Evolutionary conservation across 192 early-diverging fungal genomes (phyloP).

Genomic region (Thamnidium elegans): DNA sequence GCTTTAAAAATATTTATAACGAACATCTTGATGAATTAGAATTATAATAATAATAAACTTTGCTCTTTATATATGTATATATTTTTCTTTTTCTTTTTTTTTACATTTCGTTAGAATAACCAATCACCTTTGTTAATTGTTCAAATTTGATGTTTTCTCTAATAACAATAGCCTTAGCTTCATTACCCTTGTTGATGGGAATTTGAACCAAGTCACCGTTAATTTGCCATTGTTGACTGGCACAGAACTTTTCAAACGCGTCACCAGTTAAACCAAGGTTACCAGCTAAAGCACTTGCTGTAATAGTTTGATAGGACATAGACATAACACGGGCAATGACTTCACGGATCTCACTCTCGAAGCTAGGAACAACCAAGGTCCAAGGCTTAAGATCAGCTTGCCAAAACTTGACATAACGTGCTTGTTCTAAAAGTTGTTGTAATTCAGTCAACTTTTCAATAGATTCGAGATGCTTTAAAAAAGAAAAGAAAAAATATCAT

Average conservation of each 20-base stretch:
- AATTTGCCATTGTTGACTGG: constrained; percentile 61
- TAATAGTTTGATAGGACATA: constrained; percentile 83
- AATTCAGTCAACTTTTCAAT: constrained; percentile 63
- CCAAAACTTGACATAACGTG: constrained; percentile 77
- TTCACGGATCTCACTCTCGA: constrained; percentile 70
- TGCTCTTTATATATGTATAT: background rate
- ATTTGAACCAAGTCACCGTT: constrained; percentile 60
- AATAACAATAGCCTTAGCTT: constrained; percentile 81
- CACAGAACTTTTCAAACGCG: constrained; percentile 57
- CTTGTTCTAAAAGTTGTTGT: constrained; percentile 78
- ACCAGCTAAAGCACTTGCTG: constrained; percentile 46
- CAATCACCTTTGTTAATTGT: constrained; percentile 47
- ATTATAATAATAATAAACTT: background rate
- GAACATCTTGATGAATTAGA: constrained; percentile 12
- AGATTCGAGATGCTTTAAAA: constrained; percentile 23
- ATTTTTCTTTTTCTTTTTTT: constrained; percentile 1
- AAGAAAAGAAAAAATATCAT: background rate
- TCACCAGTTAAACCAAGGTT: constrained; percentile 71
- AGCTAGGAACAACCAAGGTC: constrained; percentile 62
- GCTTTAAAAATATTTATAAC: constrained; percentile 63
- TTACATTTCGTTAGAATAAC: constrained; percentile 44
- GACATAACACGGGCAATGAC: constrained; percentile 72
- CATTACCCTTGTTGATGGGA: constrained; percentile 80
- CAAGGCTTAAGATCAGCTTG: constrained; percentile 57
- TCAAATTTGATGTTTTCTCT: constrained; percentile 90